phyloP scores from a whole-genome alignment of 1,139 yeast genomes.

The Kodamaea ohmeri region DNA sequence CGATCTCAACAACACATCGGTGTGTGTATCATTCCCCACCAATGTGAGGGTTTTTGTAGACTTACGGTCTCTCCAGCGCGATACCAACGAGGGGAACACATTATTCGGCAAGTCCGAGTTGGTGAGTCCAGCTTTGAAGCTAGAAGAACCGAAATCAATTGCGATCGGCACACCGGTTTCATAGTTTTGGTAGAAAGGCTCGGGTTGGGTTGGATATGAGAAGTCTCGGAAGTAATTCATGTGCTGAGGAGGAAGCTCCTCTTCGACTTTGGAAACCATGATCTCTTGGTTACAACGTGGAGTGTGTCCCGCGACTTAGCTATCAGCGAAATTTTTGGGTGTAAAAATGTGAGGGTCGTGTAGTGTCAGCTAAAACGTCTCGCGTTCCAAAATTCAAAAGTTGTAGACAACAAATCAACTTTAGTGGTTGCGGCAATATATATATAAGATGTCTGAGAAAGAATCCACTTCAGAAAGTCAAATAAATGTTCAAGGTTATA shows the following conservation, averaged over 20 bases:
- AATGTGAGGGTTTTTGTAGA: conserved; percentile 61
- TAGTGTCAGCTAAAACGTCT: background rate
- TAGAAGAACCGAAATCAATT: conserved; percentile 71
- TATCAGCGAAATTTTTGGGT: conserved; percentile 1
- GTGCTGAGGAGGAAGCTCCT: conserved; percentile 46
- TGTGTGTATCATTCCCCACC: conserved; percentile 77
- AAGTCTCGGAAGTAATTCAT: conserved; percentile 52
- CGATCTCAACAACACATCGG: conserved; percentile 67
- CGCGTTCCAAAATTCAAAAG: conserved; percentile 1
- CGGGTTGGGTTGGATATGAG: conserved; percentile 34
- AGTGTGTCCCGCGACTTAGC: background rate
- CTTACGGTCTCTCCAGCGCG: conserved; percentile 79
- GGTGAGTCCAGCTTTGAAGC: conserved; percentile 72
- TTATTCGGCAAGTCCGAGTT: conserved; percentile 53
- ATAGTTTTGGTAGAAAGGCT: conserved; percentile 56
- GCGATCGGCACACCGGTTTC: conserved; percentile 68
- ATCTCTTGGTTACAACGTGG: conserved; percentile 5
- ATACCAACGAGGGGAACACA: conserved; percentile 64
- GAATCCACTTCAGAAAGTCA: conserved; percentile 47
- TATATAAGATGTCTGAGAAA: conserved; percentile 14
- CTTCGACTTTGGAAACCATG: conserved; percentile 21
- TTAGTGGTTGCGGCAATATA: conserved; percentile 2
- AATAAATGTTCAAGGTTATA: conserved; percentile 73
- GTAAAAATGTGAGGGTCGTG: conserved; percentile 1
- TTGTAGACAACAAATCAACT: conserved; percentile 6